These are phyloP conservation scores for Barnettozyma vustinii DNA, from an alignment of 805 yeast genomes.

Conservation along the genomic window DNA sequence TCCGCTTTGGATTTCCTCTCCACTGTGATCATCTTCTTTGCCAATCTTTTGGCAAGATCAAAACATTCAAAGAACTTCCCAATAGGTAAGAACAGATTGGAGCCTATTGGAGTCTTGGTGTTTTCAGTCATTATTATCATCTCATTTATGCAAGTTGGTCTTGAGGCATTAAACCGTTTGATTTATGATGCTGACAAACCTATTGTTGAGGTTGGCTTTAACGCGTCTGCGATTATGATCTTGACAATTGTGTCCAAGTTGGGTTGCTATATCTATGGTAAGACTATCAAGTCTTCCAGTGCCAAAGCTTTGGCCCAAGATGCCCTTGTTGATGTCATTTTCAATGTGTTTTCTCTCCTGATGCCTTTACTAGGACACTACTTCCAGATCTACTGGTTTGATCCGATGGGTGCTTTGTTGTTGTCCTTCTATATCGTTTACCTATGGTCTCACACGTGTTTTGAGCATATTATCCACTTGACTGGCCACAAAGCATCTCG, in stretches of 20 bases:
- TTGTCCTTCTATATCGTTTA: conserved; percentile 56
- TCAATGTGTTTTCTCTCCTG: conserved; percentile 63
- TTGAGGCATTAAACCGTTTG: conserved; percentile 51
- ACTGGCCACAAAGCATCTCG: conserved; percentile 68
- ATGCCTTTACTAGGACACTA: conserved; percentile 60
- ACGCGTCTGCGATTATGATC: conserved; percentile 56
- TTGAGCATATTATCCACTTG: conserved; percentile 67
- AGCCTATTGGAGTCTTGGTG: conserved; percentile 73
- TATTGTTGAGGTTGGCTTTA: conserved; percentile 41
- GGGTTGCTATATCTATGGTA: conserved; percentile 61
- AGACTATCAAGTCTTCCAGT: conserved; percentile 53
- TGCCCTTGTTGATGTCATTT: conserved; percentile 71
- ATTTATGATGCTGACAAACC: conserved; percentile 31
- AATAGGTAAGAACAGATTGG: conserved; percentile 65
- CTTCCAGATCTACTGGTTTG: conserved; percentile 62
- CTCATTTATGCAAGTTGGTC: conserved; percentile 68
- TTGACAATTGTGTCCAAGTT: conserved; percentile 56
- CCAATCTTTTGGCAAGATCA: conserved; percentile 45
- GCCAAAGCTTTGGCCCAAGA: conserved; percentile 80
- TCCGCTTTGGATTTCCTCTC: conserved; percentile 70
- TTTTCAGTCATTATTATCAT: conserved; percentile 67
- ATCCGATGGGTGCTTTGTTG: conserved; percentile 65
- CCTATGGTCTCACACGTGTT: conserved; percentile 60
- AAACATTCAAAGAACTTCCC: conserved; percentile 53
- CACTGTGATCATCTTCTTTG: conserved; percentile 62